These are phyloP conservation scores for Rhynchosporium agropyri DNA, from an alignment of 2,329 filamentous ascomycete species.

Conservation along the genomic window DNA sequence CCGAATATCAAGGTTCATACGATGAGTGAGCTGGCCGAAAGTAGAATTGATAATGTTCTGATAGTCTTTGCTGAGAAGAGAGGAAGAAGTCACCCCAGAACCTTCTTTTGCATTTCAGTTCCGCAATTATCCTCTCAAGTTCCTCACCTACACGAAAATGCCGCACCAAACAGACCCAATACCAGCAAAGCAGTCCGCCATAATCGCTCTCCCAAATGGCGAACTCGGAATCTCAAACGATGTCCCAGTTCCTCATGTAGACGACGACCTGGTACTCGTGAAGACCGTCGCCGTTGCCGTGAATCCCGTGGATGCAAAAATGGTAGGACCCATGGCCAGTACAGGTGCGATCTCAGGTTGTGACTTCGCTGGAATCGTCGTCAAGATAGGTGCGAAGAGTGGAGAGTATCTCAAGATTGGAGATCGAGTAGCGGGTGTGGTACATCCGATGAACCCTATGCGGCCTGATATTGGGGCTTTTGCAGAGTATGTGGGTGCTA, in stretches of 20 bases:
- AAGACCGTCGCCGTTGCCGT: slow-evolving; percentile 42
- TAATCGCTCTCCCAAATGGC: slow-evolving; percentile 4
- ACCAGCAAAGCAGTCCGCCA: slow-evolving; percentile 11
- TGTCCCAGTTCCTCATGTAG: neutral
- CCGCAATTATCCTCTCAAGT: no score
- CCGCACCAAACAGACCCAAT: neutral
- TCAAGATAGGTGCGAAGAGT: slow-evolving; percentile 46
- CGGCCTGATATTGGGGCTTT: slow-evolving; percentile 45
- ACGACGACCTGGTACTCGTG: slow-evolving; percentile 1
- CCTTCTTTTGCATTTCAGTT: no score
- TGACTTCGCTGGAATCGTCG: slow-evolving; percentile 43
- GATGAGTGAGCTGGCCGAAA: no score
- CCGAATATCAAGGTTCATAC: neutral
- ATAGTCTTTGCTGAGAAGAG: no score
- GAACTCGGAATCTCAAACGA: slow-evolving; percentile 3
- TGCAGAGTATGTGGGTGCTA: slow-evolving; percentile 45
- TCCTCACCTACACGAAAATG: neutral
- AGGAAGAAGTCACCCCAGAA: no score
- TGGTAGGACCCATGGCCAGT: slow-evolving; percentile 20
- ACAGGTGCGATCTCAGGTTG: slow-evolving; percentile 24
- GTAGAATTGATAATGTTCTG: no score
- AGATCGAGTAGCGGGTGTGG: slow-evolving; percentile 33
- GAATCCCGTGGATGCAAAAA: slow-evolving; percentile 46
- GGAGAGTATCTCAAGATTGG: slow-evolving; percentile 22
- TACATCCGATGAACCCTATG: slow-evolving; percentile 21